Evolutionary conservation across 352 stramenopile species (phyloP), one percentile per base, ranked within the genome.

Genomic region (Phytopythium ostracodes): DNA sequence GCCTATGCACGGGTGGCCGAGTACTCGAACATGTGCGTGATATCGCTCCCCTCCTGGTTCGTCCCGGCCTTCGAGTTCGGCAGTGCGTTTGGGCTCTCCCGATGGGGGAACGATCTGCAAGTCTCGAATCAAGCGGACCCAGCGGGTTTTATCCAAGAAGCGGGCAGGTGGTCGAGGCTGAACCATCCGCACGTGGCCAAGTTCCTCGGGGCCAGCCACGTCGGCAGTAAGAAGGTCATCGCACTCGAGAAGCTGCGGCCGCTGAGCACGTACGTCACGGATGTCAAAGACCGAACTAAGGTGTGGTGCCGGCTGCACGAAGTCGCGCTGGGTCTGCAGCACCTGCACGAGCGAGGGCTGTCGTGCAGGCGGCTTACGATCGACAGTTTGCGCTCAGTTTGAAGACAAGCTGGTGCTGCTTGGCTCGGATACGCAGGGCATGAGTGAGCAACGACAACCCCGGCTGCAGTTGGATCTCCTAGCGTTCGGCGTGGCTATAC

Each of bases 261-360:
- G 11, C 53, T 59, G 11, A 9, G 5, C 12, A 35, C 36, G 12
- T 49, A 38, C 20, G 11, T 31, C 4, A 14, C 7, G 1, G 2
- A 27, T 1, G 36, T 36, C 1, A 29, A 38, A 47, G 33, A 59
- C 11, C n/a, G 22, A 12, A 43, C 8, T 10, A 8, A 18, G 15
- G 53, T 59, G 22, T 59, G 53, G 53, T 3, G 20, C 18, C 53
- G 53, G 0, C 35, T 59, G 31, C 14, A 18, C n/a, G 53, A 59
- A 12, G 14, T 59, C 15, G 22, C 53, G n/a, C 24, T 44, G 4
- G 35, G 31, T 1, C 15, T 59, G n/a, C 53, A 47, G 31, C 49
- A 59, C 18, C n/a, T 59, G n/a, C 53, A 49, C 11, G 53, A 59
- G n/a, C 33, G 53, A 22, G 53, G 53, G n/a, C 33, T 59, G 2